Evolutionary conservation across 2,329 filamentous ascomycete species (phyloP), one percentile per base, ranked within the genome.

Genomic region (Stachybotrys echinatus): DNA sequence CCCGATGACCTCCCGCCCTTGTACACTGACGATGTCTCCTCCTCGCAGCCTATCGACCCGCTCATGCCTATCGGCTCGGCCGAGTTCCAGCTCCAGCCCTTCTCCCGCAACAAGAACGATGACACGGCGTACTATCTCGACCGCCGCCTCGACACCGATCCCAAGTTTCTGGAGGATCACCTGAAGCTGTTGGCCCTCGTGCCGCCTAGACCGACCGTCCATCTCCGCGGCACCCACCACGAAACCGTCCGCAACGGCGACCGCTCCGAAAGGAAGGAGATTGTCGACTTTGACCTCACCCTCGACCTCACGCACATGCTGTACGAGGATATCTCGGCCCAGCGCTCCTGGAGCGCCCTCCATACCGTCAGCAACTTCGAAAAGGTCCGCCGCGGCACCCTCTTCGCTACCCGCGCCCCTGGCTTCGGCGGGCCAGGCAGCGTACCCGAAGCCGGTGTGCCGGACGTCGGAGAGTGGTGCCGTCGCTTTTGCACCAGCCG

Each of bases 301-400:
- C 65, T 85, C 52, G 81, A 85, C 50, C 66, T 87, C 55, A 83
- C 80, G 2, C 74, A 79, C 5, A 76, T 81, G 38, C 72, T 86
- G 14, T 79, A 75, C 58, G 63, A 71, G 5, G 70, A 79, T 52
- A 69, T 72, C 18, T 58, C 61, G 42, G 63, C 61, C 20, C 66
- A 62, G 27, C 53, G 52, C 38, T 71, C 74, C 6, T 77, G 72
- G 75, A 58, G 65, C 12, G 55, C 67, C 22, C 54, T 84, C n/a
- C 65, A 68, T 10, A 77, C 79, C 0, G 79, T 80, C 0, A 72
- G 79, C 45, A 80, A 85, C 58, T 69, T 74, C 48, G 80, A 85
- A 56, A 80, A 81, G 54, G 78, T 79, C 10, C 75, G 79, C 49
- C 83, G 87, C n/a, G 87, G 87, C 19, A 83, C 82, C 4, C 72